phyloP scores from a whole-genome alignment of 495 filamentous ascomycete genomes.

The Neurospora tetrasperma region DNA sequence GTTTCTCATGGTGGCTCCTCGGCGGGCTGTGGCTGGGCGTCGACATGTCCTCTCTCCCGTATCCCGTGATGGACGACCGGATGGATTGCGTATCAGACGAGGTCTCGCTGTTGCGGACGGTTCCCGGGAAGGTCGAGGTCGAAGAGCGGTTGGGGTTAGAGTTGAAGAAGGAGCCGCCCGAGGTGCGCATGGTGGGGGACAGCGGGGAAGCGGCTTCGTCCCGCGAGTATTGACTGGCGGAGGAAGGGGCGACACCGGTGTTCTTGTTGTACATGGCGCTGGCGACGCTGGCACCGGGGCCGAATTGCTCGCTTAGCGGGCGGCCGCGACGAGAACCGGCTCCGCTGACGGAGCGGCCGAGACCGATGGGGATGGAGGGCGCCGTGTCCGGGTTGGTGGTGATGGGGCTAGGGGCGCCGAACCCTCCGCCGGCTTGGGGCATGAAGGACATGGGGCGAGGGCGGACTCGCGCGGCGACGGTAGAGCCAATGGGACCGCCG shows the following conservation, averaged over 20 bases:
- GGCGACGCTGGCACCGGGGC: constrained; percentile 52
- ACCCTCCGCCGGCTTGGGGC: constrained; percentile 32
- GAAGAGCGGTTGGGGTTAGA: constrained; percentile 32
- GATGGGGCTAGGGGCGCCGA: constrained; percentile 25
- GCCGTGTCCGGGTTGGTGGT: constrained; percentile 67
- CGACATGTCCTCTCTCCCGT: constrained; percentile 32
- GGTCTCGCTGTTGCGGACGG: constrained; percentile 49
- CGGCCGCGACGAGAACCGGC: constrained; percentile 35
- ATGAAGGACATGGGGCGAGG: constrained; percentile 46
- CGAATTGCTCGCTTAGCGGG: constrained; percentile 62
- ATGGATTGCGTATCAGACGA: constrained; percentile 37
- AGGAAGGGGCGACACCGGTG: constrained; percentile 45
- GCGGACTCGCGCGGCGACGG: constrained; percentile 44
- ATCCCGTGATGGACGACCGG: constrained; percentile 33
- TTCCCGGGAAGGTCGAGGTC: constrained; percentile 39
- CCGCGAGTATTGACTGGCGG: constrained; percentile 29
- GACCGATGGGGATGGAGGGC: constrained; percentile 61
- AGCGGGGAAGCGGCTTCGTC: constrained; percentile 39
- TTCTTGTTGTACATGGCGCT: constrained; percentile 70
- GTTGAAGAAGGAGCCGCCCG: constrained; percentile 32
- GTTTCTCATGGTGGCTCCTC: constrained; percentile 42
- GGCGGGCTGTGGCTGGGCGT: constrained; percentile 47
- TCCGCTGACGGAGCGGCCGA: constrained; percentile 51
- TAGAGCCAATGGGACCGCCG: constrained; percentile 20
- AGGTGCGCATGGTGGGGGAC: constrained; percentile 39